phyloP scores from a whole-genome alignment of 495 filamentous ascomycete species.

The Penicillium alfredii region DNA sequence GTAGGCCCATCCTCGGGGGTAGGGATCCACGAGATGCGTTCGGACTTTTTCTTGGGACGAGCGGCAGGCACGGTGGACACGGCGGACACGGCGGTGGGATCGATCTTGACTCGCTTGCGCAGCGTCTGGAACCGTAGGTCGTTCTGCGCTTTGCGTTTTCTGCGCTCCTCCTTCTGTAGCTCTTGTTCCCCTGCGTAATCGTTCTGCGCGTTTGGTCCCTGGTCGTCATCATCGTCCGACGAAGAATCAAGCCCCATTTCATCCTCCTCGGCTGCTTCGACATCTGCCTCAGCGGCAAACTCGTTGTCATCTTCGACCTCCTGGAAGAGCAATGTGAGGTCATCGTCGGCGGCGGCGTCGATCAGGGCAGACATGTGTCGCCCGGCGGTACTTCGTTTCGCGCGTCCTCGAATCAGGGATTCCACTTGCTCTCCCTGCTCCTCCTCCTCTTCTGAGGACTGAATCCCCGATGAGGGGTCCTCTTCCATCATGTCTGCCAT shows the following conservation, averaged over 20 bases:
- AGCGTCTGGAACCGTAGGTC: slow-evolving; percentile 44
- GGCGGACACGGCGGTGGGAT: slow-evolving; percentile 48
- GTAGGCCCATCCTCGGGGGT: slow-evolving; percentile 71
- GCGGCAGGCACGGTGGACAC: slow-evolving; percentile 42
- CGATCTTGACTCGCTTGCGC: slow-evolving; percentile 60
- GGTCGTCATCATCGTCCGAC: slow-evolving; percentile 66
- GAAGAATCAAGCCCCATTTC: slow-evolving; percentile 81
- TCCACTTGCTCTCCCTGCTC: slow-evolving; percentile 46
- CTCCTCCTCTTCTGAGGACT: slow-evolving; percentile 34
- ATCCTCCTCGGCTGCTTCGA: slow-evolving; percentile 57
- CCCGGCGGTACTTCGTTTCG: slow-evolving; percentile 79
- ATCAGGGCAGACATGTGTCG: slow-evolving; percentile 76
- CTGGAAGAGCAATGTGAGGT: slow-evolving; percentile 74
- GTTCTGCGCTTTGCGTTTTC: slow-evolving; percentile 69
- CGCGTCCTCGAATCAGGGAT: slow-evolving; percentile 70
- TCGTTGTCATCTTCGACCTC: slow-evolving; percentile 84
- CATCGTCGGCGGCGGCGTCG: slow-evolving; percentile 69
- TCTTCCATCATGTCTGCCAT: slow-evolving; percentile 29
- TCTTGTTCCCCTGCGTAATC: slow-evolving; percentile 60
- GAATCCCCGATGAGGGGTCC: slow-evolving; percentile 23
- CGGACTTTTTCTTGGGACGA: slow-evolving; percentile 86
- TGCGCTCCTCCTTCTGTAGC: slow-evolving; percentile 58
- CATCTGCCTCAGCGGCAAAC: slow-evolving; percentile 61
- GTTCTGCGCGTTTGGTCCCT: slow-evolving; percentile 57
- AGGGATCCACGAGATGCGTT: slow-evolving; percentile 84